Percentiles rank a stretch among this genome's conserved stretches.
Evolutionary conservation across 176 grass and related monocot species (phyloP).

Genomic region (Leersia perrieri): DNA sequence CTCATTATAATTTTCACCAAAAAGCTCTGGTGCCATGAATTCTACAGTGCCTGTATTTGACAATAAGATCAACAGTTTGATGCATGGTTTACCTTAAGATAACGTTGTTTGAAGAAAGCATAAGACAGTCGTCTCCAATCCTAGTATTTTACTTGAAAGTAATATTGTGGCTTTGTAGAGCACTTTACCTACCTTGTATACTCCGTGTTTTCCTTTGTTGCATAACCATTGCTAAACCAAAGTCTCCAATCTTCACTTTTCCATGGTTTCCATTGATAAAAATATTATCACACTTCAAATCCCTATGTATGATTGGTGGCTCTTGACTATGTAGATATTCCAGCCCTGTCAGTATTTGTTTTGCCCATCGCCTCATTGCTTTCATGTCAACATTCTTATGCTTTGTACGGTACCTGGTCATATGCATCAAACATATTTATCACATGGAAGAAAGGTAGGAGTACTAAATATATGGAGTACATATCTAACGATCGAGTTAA

Average conservation of each 20-base stretch:
- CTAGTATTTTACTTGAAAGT: not conserved
- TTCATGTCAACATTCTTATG: slow-evolving; percentile 49
- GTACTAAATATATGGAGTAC: too few relatives aligned
- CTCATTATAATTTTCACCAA: slow-evolving; percentile 52
- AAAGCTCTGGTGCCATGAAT: slow-evolving; percentile 65
- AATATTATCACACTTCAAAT: slow-evolving; percentile 54
- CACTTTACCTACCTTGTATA: slow-evolving; percentile 20
- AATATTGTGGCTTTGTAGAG: not conserved
- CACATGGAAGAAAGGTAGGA: too few relatives aligned
- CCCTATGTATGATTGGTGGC: slow-evolving; percentile 41
- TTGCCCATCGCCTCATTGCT: slow-evolving; percentile 43
- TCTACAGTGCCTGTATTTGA: slow-evolving; percentile 45
- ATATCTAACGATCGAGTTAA: too few relatives aligned
- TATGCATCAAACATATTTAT: not conserved
- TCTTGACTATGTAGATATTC: slow-evolving; percentile 47
- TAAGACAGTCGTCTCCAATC: not conserved
- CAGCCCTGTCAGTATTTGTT: slow-evolving; percentile 49
- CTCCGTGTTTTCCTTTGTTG: slow-evolving; percentile 39
- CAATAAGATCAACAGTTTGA: not conserved
- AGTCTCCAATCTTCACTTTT: slow-evolving; percentile 55
- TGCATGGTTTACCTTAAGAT: not conserved
- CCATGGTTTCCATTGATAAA: slow-evolving; percentile 64
- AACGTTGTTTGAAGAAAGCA: not conserved
- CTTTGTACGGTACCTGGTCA: slow-evolving; percentile 42
- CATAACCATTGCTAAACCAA: slow-evolving; percentile 51